These are phyloP conservation scores for Didymella sp. DNA, from an alignment of 2,329 filamentous ascomycete genomes.

Conservation along the genomic window DNA sequence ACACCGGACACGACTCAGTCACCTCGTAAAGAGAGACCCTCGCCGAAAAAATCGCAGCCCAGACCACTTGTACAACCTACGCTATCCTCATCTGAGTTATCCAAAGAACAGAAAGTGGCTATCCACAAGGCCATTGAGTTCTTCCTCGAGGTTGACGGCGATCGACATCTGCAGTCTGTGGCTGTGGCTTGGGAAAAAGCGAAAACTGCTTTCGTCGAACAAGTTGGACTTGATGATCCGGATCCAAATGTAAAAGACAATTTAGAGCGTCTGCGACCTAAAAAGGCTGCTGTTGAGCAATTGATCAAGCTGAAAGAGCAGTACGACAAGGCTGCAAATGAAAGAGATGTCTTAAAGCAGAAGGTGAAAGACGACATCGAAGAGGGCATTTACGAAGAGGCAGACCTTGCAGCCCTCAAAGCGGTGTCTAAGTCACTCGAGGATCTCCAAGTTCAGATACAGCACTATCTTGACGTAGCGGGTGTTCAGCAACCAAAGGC, in stretches of 20 bases:
- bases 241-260: conserved; percentile 31
- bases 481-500: conserved; percentile 30
- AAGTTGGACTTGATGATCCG: conserved; percentile 29
- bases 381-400: conserved; percentile 34
- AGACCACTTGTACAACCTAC: conserved; percentile 9
- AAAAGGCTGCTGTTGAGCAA: conserved; percentile 43
- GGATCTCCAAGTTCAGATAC: conserved; percentile 40
- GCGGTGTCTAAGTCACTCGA: conserved; percentile 36
- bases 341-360: conserved; percentile 33
- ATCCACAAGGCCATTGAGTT: conserved; percentile 31
- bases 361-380: conserved; percentile 44
- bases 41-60: conserved; percentile 21
- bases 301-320: conserved; percentile 30
- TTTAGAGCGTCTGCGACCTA: conserved; percentile 33
- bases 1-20: conserved; percentile 32
- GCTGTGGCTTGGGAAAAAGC: conserved; percentile 36
- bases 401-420: conserved; percentile 37
- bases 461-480: conserved; percentile 35
- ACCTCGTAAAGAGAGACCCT: conserved; percentile 12
- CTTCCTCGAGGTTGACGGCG: conserved; percentile 37
- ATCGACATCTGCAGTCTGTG: conserved; percentile 28
- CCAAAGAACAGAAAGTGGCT: conserved; percentile 33
- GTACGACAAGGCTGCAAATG: conserved; percentile 27
- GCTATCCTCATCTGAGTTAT: conserved; percentile 35
- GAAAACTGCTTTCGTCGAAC: conserved; percentile 33